Evolutionary conservation across 176 grass and related monocot species (phyloP), one percentile per base, ranked within the genome.

Genomic region (Ampelocalamus luodianensis): DNA sequence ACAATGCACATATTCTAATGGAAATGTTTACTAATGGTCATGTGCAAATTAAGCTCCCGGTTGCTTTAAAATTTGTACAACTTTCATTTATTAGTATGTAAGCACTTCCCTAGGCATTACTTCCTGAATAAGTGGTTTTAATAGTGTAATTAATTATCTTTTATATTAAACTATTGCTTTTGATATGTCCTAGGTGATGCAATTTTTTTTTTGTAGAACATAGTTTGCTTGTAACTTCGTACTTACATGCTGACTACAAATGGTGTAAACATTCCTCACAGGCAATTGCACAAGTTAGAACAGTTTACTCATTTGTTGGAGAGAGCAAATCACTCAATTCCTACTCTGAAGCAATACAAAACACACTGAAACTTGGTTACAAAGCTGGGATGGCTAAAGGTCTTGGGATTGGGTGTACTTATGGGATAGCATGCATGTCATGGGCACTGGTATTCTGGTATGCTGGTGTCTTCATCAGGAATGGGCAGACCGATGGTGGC

Each of bases 381-480:
- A 99, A 99, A 74, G 96, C 93, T 80, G 96, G 96, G 43, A 96
- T 99, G 93, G 96, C 93, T 39, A 99, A 99, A 85, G 96, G 96
- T 78, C 92, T 99, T 34, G 96, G 96, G 22, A 96, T 99, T 44
- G 96, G 96, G 15, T 99, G 91, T 76, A 99, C 97, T 42, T 99
- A 99, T 73, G 97, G 93, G 32, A 96, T 96, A 81, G 93, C 93
- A 23, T 99, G 93, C 92, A 96, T 96, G 93, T 96, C 97, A 82
- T 99, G 97, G 97, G 97, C 97, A 27, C 63, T 99, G 13, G 93
- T 99, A 50, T 96, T 99, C 82, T 96, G 97, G 97, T 99, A 99
- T 65, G 97, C 97, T 9, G 97, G 97, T 44, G 93, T 99, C 61
- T 96, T 99, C 87, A 94, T 99, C 77, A 67, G 97, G 83, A 94